Conservation (phyloP, 352 stramenopile species). For the Pythium sukuiense region DNA sequence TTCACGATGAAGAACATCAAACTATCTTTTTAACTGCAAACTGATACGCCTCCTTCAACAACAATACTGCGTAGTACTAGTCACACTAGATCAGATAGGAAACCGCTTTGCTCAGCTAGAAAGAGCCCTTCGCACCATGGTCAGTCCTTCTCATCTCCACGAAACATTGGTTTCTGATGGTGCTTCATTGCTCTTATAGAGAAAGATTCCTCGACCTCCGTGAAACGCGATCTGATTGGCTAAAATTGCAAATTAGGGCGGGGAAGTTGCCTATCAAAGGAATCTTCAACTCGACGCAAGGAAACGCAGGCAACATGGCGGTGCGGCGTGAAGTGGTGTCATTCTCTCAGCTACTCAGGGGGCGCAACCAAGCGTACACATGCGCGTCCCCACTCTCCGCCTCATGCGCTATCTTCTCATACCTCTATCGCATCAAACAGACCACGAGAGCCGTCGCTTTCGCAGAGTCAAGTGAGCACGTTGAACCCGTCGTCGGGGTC, state of each 20-base stretch:
- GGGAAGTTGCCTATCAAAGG: not conserved
- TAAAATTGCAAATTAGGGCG: slow-evolving; percentile 11
- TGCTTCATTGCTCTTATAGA: slow-evolving; percentile 21
- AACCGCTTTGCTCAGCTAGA: not conserved
- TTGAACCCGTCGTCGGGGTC: not conserved
- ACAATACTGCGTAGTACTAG: too few species aligned
- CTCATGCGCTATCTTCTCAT: slow-evolving; percentile 9
- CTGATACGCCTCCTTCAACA: slow-evolving; percentile 39
- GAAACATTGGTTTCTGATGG: too few species aligned
- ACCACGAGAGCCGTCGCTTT: slow-evolving; percentile 21
- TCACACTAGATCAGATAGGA: not conserved
- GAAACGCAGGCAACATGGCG: slow-evolving; percentile 38
- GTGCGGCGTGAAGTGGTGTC: slow-evolving; percentile 69
- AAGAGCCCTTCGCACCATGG: too few species aligned
- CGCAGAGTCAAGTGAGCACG: slow-evolving; percentile 15
- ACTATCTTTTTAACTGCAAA: slow-evolving; percentile 90
- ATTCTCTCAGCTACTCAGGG: slow-evolving; percentile 70
- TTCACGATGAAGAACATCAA: slow-evolving; percentile 72
- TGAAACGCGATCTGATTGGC: slow-evolving; percentile 13
- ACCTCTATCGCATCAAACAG: slow-evolving; percentile 23
- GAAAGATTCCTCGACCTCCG: slow-evolving; percentile 8
- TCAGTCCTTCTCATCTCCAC: too few species aligned
- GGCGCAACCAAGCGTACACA: slow-evolving; percentile 33
- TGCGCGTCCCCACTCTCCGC: not conserved
- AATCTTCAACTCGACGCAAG: not conserved